Evolutionary conservation across 1,284 basidiomycete genomes (phyloP), one percentile per base, ranked within the genome.

Genomic region (Irpex rosettiformis): DNA sequence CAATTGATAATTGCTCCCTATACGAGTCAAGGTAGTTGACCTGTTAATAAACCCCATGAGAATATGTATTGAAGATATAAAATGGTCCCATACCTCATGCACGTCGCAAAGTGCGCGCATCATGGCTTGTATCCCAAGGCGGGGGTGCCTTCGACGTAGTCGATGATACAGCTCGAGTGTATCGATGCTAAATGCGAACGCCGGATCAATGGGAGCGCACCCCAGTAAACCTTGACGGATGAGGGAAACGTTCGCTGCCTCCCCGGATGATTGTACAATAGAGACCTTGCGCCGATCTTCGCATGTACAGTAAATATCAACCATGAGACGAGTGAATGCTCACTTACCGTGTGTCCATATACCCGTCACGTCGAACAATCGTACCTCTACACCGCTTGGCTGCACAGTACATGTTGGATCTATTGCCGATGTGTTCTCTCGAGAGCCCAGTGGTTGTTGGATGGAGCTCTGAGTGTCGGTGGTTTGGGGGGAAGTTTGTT

Each of bases 1-100:
- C 60, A 16, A 66, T 62, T 0, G 70, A 64, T 22, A 75, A 67
- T 5, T 54, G 30, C 2, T 51, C 57, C 25, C 61, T 57, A 6
- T 49, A 60, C 3, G 22, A 40, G 1, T 52, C 58, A 4, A 56
- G 55, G 21, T 61, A 65, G 1, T 58, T 57, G 1, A 64, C 52
- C 63, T 65, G 22, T 10, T 13, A 13, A 33, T 13, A 33, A 33
- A n/a, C 13, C 5, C 30, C 6, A 33, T 33, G 30, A 33, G 30
- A 33, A 6, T 5, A 33, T 33, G 13, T 5, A 5, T 33, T 33
- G 30, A 33, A 33, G 5, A 13, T 33, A 33, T 6, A 33, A 16
- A 3, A 42, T n/a, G n/a, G n/a, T n/a, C n/a, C n/a, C n/a, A 10
- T 37, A 37, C 30, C 16, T 37, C 30, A 37, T 37, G 30, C 8